A percentile compares a stretch with the other conserved stretches of the same genome.
These are phyloP conservation scores for Dichotomocladium elegans DNA, from an alignment of 371 early-diverging fungal species.

Conservation along the genomic window DNA sequence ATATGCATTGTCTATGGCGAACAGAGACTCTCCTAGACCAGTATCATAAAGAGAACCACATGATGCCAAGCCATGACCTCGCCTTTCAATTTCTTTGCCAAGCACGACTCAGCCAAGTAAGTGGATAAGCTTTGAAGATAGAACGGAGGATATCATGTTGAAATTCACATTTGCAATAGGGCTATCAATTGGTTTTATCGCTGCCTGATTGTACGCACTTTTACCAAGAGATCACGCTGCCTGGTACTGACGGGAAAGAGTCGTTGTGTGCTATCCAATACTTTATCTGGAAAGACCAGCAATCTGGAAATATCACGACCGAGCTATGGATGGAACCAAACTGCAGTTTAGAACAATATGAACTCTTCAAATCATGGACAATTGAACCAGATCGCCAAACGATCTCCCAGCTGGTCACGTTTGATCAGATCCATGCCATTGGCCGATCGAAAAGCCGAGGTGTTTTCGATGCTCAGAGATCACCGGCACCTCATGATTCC, in stretches of 20 bases:
- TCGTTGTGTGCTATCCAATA: constrained; percentile 62
- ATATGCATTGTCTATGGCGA: constrained; percentile 68
- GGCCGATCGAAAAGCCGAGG: constrained; percentile 42
- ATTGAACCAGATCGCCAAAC: constrained; percentile 56
- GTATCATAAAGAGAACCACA: constrained; percentile 48
- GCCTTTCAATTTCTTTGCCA: constrained; percentile 73
- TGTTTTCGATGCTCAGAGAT: constrained; percentile 20
- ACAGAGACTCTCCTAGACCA: constrained; percentile 46
- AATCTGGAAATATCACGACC: constrained; percentile 57
- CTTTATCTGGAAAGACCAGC: constrained; percentile 61
- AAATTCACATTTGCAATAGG: too few relatives aligned
- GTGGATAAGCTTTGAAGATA: constrained; percentile 17
- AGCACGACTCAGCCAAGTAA: constrained; percentile 64
- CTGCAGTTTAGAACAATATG: constrained; percentile 30
- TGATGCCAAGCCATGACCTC: constrained; percentile 66
- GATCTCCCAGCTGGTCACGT: constrained; percentile 67
- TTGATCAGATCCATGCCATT: constrained; percentile 70
- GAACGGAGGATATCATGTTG: too few relatives aligned
- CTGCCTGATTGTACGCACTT: constrained; percentile 61
- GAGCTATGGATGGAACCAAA: constrained; percentile 80
- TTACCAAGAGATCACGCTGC: constrained; percentile 56
- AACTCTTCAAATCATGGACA: constrained; percentile 46
- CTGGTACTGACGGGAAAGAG: constrained; percentile 4
- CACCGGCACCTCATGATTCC: neutral
- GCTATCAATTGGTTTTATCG: constrained; percentile 51